A percentile compares a stretch with the other conserved stretches of the same genome.
Evolutionary conservation across 345 rosid genomes (phyloP).

Genomic region (Anastatica hierochuntica): DNA sequence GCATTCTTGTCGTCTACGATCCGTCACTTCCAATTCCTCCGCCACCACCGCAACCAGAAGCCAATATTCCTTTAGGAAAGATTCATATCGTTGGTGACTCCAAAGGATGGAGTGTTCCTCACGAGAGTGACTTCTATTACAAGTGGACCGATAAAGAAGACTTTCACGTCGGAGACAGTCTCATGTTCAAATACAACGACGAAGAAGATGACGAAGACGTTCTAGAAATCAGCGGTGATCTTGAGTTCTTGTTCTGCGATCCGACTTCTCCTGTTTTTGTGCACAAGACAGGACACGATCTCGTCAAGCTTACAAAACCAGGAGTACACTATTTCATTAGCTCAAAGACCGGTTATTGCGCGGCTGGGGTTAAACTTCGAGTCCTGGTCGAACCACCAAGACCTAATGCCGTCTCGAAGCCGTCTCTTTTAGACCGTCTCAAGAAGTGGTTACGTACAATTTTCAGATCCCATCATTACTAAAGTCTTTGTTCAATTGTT

Average conservation of each 20-base stretch:
- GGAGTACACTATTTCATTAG: no score
- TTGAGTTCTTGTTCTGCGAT: background rate
- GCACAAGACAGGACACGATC: background rate
- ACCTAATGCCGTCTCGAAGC: no score
- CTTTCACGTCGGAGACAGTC: background rate
- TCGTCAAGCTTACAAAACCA: no score
- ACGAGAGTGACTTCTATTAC: background rate
- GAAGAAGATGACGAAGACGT: background rate
- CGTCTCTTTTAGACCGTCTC: no score
- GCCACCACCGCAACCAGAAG: background rate
- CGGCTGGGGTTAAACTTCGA: no score
- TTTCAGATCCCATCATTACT: no score
- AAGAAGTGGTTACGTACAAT: no score
- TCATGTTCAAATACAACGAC: background rate
- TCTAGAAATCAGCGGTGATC: no score
- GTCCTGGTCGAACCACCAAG: no score
- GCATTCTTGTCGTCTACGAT: background rate
- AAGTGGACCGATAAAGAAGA: background rate
- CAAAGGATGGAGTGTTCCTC: background rate
- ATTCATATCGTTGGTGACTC: background rate
- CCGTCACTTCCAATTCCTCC: background rate
- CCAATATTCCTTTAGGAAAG: no score
- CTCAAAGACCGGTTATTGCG: no score
- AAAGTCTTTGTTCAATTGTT: no score
- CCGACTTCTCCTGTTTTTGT: background rate